Evolutionary conservation across 2,329 filamentous ascomycete genomes (phyloP).

Genomic region (Pleoardoris graminearum): DNA sequence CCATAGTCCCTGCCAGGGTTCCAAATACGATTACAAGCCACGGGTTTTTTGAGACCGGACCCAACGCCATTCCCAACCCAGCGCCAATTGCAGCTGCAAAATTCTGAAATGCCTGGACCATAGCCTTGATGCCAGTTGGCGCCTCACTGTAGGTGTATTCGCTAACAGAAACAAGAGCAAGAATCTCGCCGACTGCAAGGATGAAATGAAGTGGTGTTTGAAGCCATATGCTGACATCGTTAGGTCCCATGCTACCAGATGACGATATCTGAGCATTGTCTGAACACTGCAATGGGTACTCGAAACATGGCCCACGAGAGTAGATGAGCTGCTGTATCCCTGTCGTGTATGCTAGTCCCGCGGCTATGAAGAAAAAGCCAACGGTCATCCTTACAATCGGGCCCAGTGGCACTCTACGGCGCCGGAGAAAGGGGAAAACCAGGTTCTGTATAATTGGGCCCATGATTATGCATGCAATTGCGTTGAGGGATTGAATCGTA

Average conservation of each 20-base stretch:
- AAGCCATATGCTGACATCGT: slow-evolving; percentile 42
- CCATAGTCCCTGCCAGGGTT: slow-evolving; percentile 18
- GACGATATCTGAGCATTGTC: slow-evolving; percentile 20
- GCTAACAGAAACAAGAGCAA: slow-evolving; percentile 44
- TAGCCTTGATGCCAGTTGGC: slow-evolving; percentile 43
- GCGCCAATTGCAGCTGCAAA: slow-evolving; percentile 28
- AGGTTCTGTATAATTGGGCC: slow-evolving; percentile 26
- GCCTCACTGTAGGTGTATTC: slow-evolving; percentile 49
- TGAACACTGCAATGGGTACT: slow-evolving; percentile 43
- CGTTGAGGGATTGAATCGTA: slow-evolving; percentile 29
- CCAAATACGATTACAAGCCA: slow-evolving; percentile 25
- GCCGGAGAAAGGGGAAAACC: slow-evolving; percentile 22
- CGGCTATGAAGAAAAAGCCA: slow-evolving; percentile 21
- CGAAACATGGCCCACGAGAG: slow-evolving; percentile 30
- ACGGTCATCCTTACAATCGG: slow-evolving; percentile 26
- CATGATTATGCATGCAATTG: slow-evolving; percentile 29
- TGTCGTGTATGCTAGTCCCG: slow-evolving; percentile 27
- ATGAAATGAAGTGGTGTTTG: slow-evolving; percentile 45
- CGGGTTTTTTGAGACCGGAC: slow-evolving; percentile 30
- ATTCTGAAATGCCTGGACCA: slow-evolving; percentile 34
- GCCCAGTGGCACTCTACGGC: slow-evolving; percentile 22
- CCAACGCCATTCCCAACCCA: slow-evolving; percentile 32
- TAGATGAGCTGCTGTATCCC: slow-evolving; percentile 35
- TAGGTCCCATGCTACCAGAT: slow-evolving; percentile 27
- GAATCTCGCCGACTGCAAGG: slow-evolving; percentile 46